Base-by-base conservation (phyloP, 23 red algal genomes). In the Gracilaria vermiculophylla region DNA sequence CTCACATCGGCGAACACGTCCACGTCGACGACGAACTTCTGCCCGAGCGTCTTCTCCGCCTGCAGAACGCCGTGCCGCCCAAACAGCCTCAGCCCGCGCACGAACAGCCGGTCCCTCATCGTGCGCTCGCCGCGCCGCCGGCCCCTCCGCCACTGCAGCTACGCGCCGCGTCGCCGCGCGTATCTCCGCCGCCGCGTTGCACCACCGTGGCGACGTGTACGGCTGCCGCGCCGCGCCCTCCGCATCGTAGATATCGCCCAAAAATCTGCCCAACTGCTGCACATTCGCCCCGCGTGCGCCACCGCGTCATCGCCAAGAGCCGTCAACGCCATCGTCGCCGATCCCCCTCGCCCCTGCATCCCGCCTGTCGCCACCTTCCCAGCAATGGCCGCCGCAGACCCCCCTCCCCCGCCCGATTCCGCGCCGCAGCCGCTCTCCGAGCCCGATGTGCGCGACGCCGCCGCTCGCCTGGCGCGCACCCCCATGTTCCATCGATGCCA, bases 1-100 rank as follows among this genome's bases (percentile, higher is more conserved):
- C 62, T 9, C 43, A 78, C 49, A 61, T 67, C 49, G 28, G 87
- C 78, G 11, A 73, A 57, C 31, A 89, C 76, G 15, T 90, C 85
- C 37, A 95, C 69, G 43, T 95, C 94, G 16, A 95, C 77, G 9
- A 91, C 77, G 83, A 95, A 95, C 43, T 54, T 74, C 48, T 95
- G 94, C 3, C 94, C 94, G 20, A 95, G 77, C 42, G 81, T 47
- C 44, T 55, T 62, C 80, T 95, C 94, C 35, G 85, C 94, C 2
- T 57, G 67, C 25, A 83, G 67, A 62, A 90, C 94, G 7, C 94
- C 94, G 65, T 95, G 94, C 24, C 84, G 76, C 32, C 77, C 94
- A 35, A 71, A 85, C 13, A 95, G 88, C 17, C 66, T 48, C 31
- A 95, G 80, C 35, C 94, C 94, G 77, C 37, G 78, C 48, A 95